Evolutionary conservation across 2,329 filamentous ascomycete genomes (phyloP), one percentile per base, ranked within the genome.

Genomic region (Fusarium nelsonii): DNA sequence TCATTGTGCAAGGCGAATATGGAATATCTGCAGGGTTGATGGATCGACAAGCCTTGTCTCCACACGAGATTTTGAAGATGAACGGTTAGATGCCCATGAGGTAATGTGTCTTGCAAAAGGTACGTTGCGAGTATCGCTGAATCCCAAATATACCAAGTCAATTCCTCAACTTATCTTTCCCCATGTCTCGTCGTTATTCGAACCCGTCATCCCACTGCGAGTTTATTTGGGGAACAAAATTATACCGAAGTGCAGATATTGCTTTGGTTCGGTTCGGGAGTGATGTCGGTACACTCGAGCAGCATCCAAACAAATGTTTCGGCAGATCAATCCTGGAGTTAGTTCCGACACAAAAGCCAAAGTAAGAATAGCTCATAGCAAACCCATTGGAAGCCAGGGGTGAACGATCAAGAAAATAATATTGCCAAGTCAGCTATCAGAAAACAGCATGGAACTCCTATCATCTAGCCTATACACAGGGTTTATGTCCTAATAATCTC

Each of bases 381-480:
- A 30, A 18, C n/a, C 7, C 30, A 8, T 34, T 30, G 39, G 43
- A 3, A 28, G 16, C 51, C 51, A 33, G 46, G 44, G 20, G 48
- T 74, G 54, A 74, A 74, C 68, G 45, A 56, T 55, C 50, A 74
- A 69, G 54, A 70, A 74, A 74, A 64, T 62, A 63, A 66, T 70
- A 71, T 70, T 73, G 66, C 57, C 70, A 69, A 67, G 67, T 72
- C 56, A 65, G 67, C 68, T 74, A 73, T 74, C 64, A 71, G 70
- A 74, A 73, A 58, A 74, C 68, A 68, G 64, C 63, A 56, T 63
- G 48, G 56, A 74, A 74, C 73, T 73, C 69, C 73, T 62, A 57
- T 68, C 71, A 71, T 67, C 63, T 72, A 74, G 62, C 73, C 58
- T 71, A 73, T 73, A 74, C 71, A 74, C 63, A 72, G 69, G 67